A percentile compares a stretch with the other conserved stretches of the same genome.
Evolutionary conservation across 75 land plant species (phyloP).

Genomic region (Pinus taeda): DNA sequence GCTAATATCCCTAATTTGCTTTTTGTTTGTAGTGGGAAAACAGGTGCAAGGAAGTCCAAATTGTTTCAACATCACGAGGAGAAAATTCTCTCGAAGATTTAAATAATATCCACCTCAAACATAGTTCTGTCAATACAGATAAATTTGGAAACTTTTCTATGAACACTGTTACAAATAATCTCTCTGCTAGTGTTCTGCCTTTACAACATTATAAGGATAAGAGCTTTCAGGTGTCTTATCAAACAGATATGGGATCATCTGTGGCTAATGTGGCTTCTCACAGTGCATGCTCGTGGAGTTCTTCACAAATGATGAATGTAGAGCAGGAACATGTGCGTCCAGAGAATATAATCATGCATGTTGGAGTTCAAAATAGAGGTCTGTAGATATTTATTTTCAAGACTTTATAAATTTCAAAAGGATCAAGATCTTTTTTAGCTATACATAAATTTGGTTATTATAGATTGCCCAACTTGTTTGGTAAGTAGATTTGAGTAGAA

Average conservation of each 20-base stretch:
- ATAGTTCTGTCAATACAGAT: constrained; percentile 21
- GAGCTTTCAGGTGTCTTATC: constrained; percentile 31
- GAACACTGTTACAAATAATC: constrained; percentile 19
- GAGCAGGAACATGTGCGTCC: not conserved
- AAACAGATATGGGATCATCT: constrained; percentile 20
- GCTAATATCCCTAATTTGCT: not conserved
- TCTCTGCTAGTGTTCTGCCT: constrained; percentile 75
- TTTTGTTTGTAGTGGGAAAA: constrained; percentile 77
- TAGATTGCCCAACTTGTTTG: not conserved
- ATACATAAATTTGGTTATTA: not conserved
- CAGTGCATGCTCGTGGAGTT: not conserved
- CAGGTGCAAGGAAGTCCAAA: constrained; percentile 37
- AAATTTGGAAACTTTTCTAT: constrained; percentile 27
- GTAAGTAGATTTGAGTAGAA: not conserved
- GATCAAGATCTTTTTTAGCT: not conserved
- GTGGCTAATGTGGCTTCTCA: constrained; percentile 6
- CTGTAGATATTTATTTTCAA: not conserved
- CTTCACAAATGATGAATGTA: not conserved
- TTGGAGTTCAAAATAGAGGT: constrained; percentile 1
- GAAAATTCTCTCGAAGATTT: constrained; percentile 17
- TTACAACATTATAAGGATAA: constrained; percentile 79
- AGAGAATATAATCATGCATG: not conserved
- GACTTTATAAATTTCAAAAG: not conserved
- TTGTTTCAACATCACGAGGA: constrained; percentile 11
- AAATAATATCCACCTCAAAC: constrained; percentile 86